A percentile compares a stretch with the other conserved stretches of the same genome.
phyloP scores from a whole-genome alignment of 306 rosid genomes.

The Dalbergia cochinchinensis region DNA sequence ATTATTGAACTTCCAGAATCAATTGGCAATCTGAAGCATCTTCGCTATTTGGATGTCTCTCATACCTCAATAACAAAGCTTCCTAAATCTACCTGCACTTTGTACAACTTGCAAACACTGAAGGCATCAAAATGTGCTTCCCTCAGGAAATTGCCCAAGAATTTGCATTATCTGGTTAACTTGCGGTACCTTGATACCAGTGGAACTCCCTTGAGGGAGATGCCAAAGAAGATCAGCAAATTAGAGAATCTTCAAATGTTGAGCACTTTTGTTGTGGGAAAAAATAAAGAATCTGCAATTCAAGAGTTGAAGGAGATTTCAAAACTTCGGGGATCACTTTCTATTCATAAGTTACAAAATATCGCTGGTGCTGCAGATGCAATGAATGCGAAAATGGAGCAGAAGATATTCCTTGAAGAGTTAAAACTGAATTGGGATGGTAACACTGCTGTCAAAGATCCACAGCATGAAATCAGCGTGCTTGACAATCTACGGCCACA shows the following conservation, averaged over 20 bases:
- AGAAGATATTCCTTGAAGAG: not conserved
- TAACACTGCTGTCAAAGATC: not conserved
- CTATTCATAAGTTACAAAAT: not conserved
- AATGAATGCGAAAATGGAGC: not conserved
- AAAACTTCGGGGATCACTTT: not conserved
- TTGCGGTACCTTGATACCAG: not conserved
- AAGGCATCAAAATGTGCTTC: slow-evolving; percentile 6
- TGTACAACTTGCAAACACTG: slow-evolving; percentile 27
- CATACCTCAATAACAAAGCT: not conserved
- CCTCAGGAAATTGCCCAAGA: not conserved
- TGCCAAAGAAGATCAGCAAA: slow-evolving; percentile 17
- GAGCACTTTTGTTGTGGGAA: slow-evolving; percentile 33
- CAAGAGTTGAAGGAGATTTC: not conserved
- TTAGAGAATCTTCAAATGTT: slow-evolving; percentile 31
- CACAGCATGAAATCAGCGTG: not conserved
- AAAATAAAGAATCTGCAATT: not conserved
- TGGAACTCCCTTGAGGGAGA: slow-evolving; percentile 5
- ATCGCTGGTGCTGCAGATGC: not conserved
- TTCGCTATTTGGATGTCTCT: slow-evolving; percentile 12
- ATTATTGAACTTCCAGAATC: not conserved
- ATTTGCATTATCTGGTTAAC: not conserved
- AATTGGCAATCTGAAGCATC: not conserved
- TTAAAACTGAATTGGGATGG: slow-evolving; percentile 8
- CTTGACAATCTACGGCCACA: not conserved
- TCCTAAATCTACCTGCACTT: slow-evolving; percentile 15